Base-by-base conservation (phyloP, 169 alveolate genomes). In the Cryptosporidium canis region DNA sequence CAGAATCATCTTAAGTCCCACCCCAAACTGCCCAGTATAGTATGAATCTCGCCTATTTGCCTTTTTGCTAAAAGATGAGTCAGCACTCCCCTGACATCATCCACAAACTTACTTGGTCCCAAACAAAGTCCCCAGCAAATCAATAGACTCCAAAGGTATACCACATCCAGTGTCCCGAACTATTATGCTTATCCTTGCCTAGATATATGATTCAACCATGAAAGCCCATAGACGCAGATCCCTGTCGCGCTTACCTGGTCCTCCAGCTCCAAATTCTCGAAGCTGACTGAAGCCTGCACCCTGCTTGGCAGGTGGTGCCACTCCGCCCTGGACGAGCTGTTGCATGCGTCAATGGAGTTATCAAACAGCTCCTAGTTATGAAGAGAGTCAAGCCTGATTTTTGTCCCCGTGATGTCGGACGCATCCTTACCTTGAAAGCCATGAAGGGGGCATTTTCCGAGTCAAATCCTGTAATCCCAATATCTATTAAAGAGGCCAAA, bases 1-100 rank as follows among this genome's bases (percentile, higher is more conserved):
- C 43, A 77, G 58, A n/a, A 61, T 77, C 87, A 77, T 77, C 39
- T 77, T 77, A 61, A 77, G 87, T n/a, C 87, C 87, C 44, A 77
- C 72, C 6, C 87, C 87, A 39, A 77, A 77, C 24, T 77, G 87
- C 39, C 87, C 87, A 8, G 87, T 58, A 27, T 70, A 70, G 39
- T 77, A 77, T 35, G 72, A 77, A 48, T 77, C 77, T 77, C 72
- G 33, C 18, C 18, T 77, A 27, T 77, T 77, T 56, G 58, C 12
- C 48, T 58, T 77, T 58, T 77, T 77, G 12, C 87, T 77, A 29
- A 6, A 68, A 68, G 31, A 44, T 45, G 5, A 68, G 41, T 66
- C 33, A 24, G 18, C n/a, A 35, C 6, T 35, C 4, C 6, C 41
- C 29, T 27, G 4, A 27, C 29, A 39, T 47, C 7, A 8, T 31